phyloP scores from a whole-genome alignment of 108 stramenopile species.

The Nitzschia palea region DNA sequence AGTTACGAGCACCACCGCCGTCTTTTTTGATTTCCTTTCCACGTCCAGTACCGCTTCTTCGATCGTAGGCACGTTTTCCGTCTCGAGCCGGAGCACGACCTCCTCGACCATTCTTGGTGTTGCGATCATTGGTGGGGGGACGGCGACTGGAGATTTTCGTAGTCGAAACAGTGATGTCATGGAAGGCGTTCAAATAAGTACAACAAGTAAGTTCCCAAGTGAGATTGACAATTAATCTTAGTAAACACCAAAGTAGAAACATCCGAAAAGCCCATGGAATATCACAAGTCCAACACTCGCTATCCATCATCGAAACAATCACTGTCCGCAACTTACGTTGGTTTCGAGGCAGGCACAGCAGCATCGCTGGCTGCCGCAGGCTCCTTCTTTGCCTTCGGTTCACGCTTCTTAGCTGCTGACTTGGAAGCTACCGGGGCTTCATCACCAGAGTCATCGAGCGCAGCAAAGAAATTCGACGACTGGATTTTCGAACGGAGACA shows the following conservation, averaged over 20 bases:
- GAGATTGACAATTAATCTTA: not conserved
- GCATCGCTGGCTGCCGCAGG: conserved; percentile 12
- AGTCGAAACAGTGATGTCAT: too few species aligned
- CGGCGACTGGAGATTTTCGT: conserved; percentile 21
- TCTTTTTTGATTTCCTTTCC: conserved; percentile 90
- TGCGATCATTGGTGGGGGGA: conserved; percentile 62
- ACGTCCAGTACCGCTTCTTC: conserved; percentile 89
- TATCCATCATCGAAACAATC: too few species aligned
- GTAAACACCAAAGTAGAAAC: not conserved
- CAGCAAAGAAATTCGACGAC: conserved; percentile 82
- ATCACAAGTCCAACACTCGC: too few species aligned
- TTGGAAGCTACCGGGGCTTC: conserved; percentile 54
- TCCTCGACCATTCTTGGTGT: conserved; percentile 83
- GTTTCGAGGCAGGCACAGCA: conserved; percentile 15
- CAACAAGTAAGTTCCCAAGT: not conserved
- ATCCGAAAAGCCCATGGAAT: too few species aligned
- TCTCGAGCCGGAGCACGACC: conserved; percentile 70
- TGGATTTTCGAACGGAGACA: not conserved
- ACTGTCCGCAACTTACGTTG: conserved; percentile 25
- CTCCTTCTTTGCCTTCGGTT: conserved; percentile 37
- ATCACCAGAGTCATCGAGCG: conserved; percentile 84
- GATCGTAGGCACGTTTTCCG: conserved; percentile 87
- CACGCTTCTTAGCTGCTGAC: conserved; percentile 48
- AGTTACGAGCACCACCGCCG: conserved; percentile 90
- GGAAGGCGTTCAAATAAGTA: too few species aligned